These are phyloP conservation scores for Pisolithus tinctorius DNA, from an alignment of 768 basidiomycete species.

Conservation along the genomic window DNA sequence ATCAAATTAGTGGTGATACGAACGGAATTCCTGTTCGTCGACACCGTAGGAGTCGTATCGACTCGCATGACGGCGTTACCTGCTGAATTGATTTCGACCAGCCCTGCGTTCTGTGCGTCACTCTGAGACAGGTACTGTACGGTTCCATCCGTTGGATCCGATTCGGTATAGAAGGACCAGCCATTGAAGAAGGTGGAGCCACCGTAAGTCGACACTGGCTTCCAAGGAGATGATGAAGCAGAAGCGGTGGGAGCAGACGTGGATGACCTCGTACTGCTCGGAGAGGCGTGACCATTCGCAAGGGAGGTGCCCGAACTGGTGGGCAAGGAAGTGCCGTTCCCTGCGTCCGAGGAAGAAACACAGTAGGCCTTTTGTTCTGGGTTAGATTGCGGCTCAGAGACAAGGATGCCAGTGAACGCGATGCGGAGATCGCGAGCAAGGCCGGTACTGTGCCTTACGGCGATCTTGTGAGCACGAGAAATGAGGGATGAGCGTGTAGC, in stretches of 20 bases:
- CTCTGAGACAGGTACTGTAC: conserved; percentile 62
- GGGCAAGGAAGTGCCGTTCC: conserved; percentile 6
- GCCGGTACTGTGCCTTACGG: conserved; percentile 50
- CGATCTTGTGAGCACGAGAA: conserved; percentile 46
- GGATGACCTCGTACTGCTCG: conserved; percentile 12
- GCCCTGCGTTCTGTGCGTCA: conserved; percentile 51
- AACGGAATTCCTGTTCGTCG: conserved; percentile 65
- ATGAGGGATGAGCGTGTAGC: conserved; percentile 26
- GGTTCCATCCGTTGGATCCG: conserved; percentile 73
- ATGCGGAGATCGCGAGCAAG: conserved; percentile 66
- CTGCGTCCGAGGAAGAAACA: conserved; percentile 14
- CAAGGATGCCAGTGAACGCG: conserved; percentile 51
- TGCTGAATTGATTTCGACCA: conserved; percentile 58
- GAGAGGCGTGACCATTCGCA: conserved; percentile 15
- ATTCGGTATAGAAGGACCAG: conserved; percentile 62
- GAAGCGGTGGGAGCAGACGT: conserved; percentile 11
- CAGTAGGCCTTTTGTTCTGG: conserved; percentile 31
- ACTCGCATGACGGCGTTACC: conserved; percentile 86
- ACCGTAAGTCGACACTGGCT: conserved; percentile 48
- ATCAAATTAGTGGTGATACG: conserved; percentile 61
- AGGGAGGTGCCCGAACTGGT: conserved; percentile 8
- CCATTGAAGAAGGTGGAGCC: conserved; percentile 77
- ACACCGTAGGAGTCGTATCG: conserved; percentile 72
- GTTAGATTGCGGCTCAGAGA: conserved; percentile 31
- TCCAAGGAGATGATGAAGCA: conserved; percentile 47